Conservation (phyloP, 2,329 filamentous ascomycete genomes). For the Myotisia sp. region DNA sequence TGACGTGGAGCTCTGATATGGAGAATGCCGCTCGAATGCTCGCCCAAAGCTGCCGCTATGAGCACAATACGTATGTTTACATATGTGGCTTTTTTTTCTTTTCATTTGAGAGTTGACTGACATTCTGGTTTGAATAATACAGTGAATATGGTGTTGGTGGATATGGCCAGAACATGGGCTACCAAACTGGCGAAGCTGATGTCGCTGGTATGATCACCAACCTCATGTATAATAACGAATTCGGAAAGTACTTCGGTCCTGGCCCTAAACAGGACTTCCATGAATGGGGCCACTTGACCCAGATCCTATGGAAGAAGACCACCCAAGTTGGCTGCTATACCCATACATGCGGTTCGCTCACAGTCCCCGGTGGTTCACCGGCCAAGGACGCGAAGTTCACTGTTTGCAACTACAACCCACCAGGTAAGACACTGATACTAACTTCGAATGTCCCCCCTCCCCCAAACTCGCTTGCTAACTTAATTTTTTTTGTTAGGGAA, state of each 20-base stretch:
- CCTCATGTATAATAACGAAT: slow-evolving; percentile 80
- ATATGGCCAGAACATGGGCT: slow-evolving; percentile 89
- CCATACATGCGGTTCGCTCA: slow-evolving; percentile 30
- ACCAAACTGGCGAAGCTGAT: slow-evolving; percentile 42
- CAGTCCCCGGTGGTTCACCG: slow-evolving; percentile 21
- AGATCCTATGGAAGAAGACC: slow-evolving; percentile 56
- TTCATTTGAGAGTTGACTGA: background rate
- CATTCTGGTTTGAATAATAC: slow-evolving; percentile 2
- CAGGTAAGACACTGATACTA: slow-evolving; percentile 47
- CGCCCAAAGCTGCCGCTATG: slow-evolving; percentile 55
- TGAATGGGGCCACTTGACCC: slow-evolving; percentile 59
- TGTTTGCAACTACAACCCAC: slow-evolving; percentile 73
- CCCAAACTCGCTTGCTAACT: slow-evolving; percentile 14
- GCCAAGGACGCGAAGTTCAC: slow-evolving; percentile 49
- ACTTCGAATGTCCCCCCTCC: background rate
- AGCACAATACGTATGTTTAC: slow-evolving; percentile 60
- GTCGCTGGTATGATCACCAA: slow-evolving; percentile 58
- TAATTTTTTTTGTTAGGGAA: slow-evolving; percentile 34
- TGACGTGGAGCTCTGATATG: slow-evolving; percentile 53
- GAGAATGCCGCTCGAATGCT: slow-evolving; percentile 49
- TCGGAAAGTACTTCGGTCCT: slow-evolving; percentile 39
- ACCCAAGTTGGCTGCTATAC: slow-evolving; percentile 49
- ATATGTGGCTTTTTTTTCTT: background rate
- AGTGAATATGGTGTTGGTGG: slow-evolving; percentile 42
- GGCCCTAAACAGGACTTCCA: slow-evolving; percentile 48